Base-by-base conservation (phyloP, 78 protist genomes). In the Creolimax fragrantissima region DNA sequence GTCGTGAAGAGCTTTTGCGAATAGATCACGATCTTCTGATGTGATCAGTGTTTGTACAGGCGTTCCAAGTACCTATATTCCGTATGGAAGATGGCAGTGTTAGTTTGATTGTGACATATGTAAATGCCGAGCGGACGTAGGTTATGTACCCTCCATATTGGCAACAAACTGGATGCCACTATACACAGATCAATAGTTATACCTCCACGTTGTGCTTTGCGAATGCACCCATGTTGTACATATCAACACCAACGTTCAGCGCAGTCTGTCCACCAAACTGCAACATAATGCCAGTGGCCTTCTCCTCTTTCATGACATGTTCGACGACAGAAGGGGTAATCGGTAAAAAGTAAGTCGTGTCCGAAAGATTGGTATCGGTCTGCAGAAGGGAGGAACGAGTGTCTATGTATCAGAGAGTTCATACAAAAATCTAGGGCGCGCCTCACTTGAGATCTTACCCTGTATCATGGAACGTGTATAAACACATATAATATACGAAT, bases 221-320 rank as follows among this genome's bases (percentile, higher is more conserved):
- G 32, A 96, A 58, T 3, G 91, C 36, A 1, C 93, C 96, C 7
- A 5, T 44, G 35, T 93, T 17, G 58, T 93, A 44, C 2, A 97
- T 94, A 91, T 95, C 95, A 43, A 98, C 90, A 81, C 98, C 99
- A 89, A 97, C 97, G 95, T 98, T 98, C 84, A 98, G 96, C 3
- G 98, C 99, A 5, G 99, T 98, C 93, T 98, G 99, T 3, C 99
- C 99, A 44, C 99, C 99, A 88, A 96, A 97, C n/a, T 96, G 91
- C 2, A 96, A 95, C 39, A 97, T 74, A 42, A 97, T 95, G 44
- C 98, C 98, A 47, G 95, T 98, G 35, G 98, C 98, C 42, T 92
- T 58, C 94, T 98, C 99, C 41, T 93, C 90, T 92, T 89, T 91
- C 93, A 98, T 95, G 41, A 98, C 95, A 44, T 96, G 84, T 42